Conservation (phyloP, 192 early-diverging fungal species). For the Gaertneriomyces sp. region DNA sequence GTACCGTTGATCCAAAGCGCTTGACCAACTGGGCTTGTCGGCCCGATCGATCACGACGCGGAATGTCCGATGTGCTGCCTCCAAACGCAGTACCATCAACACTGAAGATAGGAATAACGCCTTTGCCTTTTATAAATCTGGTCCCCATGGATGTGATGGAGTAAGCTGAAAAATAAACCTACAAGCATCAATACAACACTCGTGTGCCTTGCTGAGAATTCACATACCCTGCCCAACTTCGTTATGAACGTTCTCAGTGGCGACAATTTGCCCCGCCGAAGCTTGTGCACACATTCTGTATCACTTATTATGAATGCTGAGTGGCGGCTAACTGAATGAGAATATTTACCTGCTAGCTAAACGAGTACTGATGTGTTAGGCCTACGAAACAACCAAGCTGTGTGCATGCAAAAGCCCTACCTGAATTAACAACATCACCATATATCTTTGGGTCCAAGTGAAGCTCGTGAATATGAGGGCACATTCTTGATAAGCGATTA, state of each 20-base stretch:
- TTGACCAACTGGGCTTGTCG: too few relatives aligned
- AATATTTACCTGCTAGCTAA: slow-evolving; percentile 28
- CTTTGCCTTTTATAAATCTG: slow-evolving; percentile 45
- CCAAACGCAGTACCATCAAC: slow-evolving; percentile 7
- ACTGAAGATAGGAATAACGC: slow-evolving; percentile 33
- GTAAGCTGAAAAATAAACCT: slow-evolving; percentile 21
- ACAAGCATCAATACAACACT: background rate
- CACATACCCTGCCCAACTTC: background rate
- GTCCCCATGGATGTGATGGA: slow-evolving; percentile 29
- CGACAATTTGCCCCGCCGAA: too few relatives aligned
- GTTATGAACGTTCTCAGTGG: too few relatives aligned
- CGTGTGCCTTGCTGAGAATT: background rate
- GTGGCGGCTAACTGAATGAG: too few relatives aligned
- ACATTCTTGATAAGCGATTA: background rate
- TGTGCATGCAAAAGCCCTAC: background rate
- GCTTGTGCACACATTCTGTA: too few relatives aligned
- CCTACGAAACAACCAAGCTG: background rate
- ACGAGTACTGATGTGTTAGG: background rate
- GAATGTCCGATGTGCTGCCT: too few relatives aligned
- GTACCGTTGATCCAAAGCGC: too few relatives aligned
- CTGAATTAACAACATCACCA: slow-evolving; percentile 50
- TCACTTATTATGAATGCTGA: too few relatives aligned
- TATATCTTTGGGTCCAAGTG: slow-evolving; percentile 30
- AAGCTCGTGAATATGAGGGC: background rate
- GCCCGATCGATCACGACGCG: too few relatives aligned